Conservation (phyloP, 2,329 filamentous ascomycete species). For the Verticillium dahliae region DNA sequence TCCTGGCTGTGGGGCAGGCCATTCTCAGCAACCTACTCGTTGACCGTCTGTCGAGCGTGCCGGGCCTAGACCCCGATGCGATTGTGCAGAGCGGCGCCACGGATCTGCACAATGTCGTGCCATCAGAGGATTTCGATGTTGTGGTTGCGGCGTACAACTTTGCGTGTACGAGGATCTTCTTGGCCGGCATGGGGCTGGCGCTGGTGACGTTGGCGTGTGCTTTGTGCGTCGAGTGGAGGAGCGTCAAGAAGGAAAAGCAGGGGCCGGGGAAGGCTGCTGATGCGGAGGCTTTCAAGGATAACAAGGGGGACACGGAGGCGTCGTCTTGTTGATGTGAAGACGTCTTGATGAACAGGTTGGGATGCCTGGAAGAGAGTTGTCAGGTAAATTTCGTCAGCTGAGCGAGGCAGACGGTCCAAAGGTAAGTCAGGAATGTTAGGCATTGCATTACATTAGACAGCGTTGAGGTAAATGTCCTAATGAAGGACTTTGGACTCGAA, state of each 20-base stretch:
- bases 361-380: not conserved
- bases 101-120: constrained; percentile 20
- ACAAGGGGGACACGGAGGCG: not conserved
- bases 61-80: constrained; percentile 21
- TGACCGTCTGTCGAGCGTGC: constrained; percentile 26
- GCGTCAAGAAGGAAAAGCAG: constrained; percentile 37
- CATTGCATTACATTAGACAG: not conserved
- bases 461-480: not conserved
- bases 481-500: not conserved
- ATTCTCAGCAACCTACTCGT: constrained; percentile 43
- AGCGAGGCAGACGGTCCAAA: not conserved
- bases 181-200: constrained; percentile 35
- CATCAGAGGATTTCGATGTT: constrained; percentile 19
- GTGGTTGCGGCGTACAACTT: constrained; percentile 36
- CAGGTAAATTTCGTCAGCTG: not conserved
- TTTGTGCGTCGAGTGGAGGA: constrained; percentile 45
- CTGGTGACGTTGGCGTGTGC: constrained; percentile 35
- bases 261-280: not conserved
- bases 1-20: constrained; percentile 43
- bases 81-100: constrained; percentile 17
- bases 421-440: not conserved
- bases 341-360: not conserved
- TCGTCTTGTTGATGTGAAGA: not conserved
- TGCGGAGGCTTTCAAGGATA: not conserved
- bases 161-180: constrained; percentile 34